A percentile compares a stretch with the other conserved stretches of the same genome.
These are phyloP conservation scores for Beauveria rudraprayagi DNA, from an alignment of 2,329 filamentous ascomycete genomes.

Conservation along the genomic window DNA sequence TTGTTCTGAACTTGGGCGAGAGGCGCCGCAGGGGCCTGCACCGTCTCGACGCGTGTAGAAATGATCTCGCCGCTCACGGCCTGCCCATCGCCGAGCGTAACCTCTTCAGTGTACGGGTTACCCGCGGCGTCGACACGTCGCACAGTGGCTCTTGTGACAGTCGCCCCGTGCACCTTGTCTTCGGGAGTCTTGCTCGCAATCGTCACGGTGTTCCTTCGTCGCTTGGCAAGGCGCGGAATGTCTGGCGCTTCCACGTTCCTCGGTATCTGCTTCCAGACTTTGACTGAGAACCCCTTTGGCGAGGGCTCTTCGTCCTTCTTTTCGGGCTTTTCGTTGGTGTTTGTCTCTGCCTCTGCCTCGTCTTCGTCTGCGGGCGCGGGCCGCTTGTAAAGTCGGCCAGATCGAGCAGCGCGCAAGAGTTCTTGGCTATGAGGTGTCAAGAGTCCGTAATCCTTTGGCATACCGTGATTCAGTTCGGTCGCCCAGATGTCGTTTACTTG, in stretches of 20 bases:
- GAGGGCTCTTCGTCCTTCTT: conserved; percentile 57
- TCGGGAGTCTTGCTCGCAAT: conserved; percentile 44
- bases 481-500: conserved; percentile 62
- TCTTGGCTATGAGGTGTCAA: conserved; percentile 74
- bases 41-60: conserved; percentile 43
- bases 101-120: conserved; percentile 76
- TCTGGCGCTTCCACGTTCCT: conserved; percentile 47
- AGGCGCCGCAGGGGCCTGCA: conserved; percentile 41
- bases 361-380: conserved; percentile 55
- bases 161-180: conserved; percentile 41
- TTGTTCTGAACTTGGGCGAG: conserved; percentile 44
- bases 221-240: conserved; percentile 51
- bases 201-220: conserved; percentile 53
- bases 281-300: conserved; percentile 45
- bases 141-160: conserved; percentile 70
- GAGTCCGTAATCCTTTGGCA: conserved; percentile 79
- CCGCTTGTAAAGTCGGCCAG: conserved; percentile 67
- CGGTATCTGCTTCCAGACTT: conserved; percentile 54
- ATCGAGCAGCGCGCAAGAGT: conserved; percentile 71
- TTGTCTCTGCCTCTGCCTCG: conserved; percentile 42
- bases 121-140: conserved; percentile 69
- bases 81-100: conserved; percentile 73
- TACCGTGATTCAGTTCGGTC: conserved; percentile 64
- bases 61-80: conserved; percentile 75
- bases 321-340: conserved; percentile 42